Evolutionary conservation across 768 basidiomycete genomes (phyloP).

Genomic region (Cyathus striatus): DNA sequence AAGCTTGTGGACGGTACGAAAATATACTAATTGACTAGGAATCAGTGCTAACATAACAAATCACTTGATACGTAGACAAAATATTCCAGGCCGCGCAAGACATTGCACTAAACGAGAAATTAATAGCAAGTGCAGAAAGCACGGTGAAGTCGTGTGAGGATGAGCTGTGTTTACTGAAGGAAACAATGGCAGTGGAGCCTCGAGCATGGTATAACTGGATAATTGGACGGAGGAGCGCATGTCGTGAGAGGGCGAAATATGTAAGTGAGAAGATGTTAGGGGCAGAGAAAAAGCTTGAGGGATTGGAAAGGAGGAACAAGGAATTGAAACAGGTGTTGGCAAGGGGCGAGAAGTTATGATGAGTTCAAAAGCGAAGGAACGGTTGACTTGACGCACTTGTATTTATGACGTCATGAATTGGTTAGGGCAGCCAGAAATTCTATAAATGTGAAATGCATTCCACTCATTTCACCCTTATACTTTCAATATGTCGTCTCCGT

Average conservation of each 20-base stretch:
- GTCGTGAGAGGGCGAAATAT: slow-evolving; percentile 57
- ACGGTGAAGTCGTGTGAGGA: slow-evolving; percentile 70
- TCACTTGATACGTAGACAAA: slow-evolving; percentile 42
- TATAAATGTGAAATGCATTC: background rate
- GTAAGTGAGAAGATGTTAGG: slow-evolving; percentile 71
- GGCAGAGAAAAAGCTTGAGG: slow-evolving; percentile 63
- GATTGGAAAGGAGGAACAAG: slow-evolving; percentile 65
- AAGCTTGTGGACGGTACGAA: slow-evolving; percentile 68
- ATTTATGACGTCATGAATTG: slow-evolving; percentile 16
- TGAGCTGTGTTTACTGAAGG: slow-evolving; percentile 65
- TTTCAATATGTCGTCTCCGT: background rate
- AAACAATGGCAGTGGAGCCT: slow-evolving; percentile 50
- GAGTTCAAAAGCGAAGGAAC: background rate
- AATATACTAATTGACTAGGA: no score
- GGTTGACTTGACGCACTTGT: slow-evolving; percentile 8
- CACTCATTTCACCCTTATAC: background rate
- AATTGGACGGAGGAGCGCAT: slow-evolving; percentile 41
- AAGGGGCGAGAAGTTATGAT: slow-evolving; percentile 21
- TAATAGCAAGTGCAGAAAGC: slow-evolving; percentile 51
- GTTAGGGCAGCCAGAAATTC: background rate
- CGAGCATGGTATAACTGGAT: slow-evolving; percentile 27
- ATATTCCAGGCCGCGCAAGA: slow-evolving; percentile 81
- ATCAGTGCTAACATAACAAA: background rate
- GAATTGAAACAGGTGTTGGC: slow-evolving; percentile 58
- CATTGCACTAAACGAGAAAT: slow-evolving; percentile 71